phyloP scores from a whole-genome alignment of 78 protist genomes.

The Dictyostelium citrinum region DNA sequence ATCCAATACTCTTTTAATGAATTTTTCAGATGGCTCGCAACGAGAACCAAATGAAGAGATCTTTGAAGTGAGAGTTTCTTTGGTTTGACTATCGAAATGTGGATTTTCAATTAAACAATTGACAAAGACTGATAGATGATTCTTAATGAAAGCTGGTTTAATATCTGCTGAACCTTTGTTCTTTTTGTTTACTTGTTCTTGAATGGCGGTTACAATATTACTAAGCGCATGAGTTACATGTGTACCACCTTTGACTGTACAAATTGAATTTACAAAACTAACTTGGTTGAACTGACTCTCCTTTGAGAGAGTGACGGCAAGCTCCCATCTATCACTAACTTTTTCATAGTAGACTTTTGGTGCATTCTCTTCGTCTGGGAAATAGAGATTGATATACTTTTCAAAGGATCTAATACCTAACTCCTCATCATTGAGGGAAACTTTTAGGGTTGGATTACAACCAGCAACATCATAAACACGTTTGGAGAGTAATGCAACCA shows the following conservation, averaged over 20 bases:
- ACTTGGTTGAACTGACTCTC: slow-evolving; percentile 75
- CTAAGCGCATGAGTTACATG: slow-evolving; percentile 94
- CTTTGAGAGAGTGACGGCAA: slow-evolving; percentile 18
- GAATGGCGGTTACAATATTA: slow-evolving; percentile 56
- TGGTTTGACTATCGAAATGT: slow-evolving; percentile 98
- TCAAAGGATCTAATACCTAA: slow-evolving; percentile 40
- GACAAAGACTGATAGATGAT: slow-evolving; percentile 92
- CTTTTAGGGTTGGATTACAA: slow-evolving; percentile 69
- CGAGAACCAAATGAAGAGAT: slow-evolving; percentile 90
- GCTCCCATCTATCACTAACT: slow-evolving; percentile 75
- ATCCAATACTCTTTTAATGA: background rate
- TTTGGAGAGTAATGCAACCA: slow-evolving; percentile 80
- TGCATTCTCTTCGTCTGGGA: background rate
- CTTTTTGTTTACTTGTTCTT: slow-evolving; percentile 39
- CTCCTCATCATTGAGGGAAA: slow-evolving; percentile 53
- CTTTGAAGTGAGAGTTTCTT: slow-evolving; percentile 91
- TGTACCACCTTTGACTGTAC: slow-evolving; percentile 97
- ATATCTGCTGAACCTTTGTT: slow-evolving; percentile 73
- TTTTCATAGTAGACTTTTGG: background rate
- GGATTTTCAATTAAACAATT: slow-evolving; percentile 98
- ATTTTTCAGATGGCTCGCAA: slow-evolving; percentile 8
- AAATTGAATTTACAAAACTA: slow-evolving; percentile 97
- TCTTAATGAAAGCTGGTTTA: slow-evolving; percentile 88
- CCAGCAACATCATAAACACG: slow-evolving; percentile 97
- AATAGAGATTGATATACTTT: slow-evolving; percentile 88